Conservation (phyloP, 1,284 basidiomycete species). For the Cutaneotrichosporon spelunceum region DNA sequence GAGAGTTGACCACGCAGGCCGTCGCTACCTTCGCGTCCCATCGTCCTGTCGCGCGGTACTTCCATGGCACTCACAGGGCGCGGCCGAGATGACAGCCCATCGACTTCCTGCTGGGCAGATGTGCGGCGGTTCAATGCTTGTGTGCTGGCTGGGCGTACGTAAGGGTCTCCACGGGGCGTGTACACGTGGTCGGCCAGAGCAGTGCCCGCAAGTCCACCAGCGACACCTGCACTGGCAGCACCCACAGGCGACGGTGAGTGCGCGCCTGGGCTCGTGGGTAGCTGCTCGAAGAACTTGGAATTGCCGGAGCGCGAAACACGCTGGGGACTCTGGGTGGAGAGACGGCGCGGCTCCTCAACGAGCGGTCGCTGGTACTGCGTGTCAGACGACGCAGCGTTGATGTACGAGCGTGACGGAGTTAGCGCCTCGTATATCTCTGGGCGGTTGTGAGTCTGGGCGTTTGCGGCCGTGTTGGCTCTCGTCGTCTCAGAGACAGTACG, state of each 20-base stretch:
- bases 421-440: conserved; percentile 26
- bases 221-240: conserved; percentile 16
- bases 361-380: conserved; percentile 19
- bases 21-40: neutral
- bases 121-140: neutral
- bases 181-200: neutral
- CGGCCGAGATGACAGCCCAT: neutral
- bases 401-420: conserved; percentile 48
- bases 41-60: neutral
- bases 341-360: conserved; percentile 4
- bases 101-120: neutral
- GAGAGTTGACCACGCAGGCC: conserved; percentile 1
- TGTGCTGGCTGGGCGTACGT: conserved; percentile 1
- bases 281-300: conserved; percentile 13
- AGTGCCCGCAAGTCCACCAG: neutral
- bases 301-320: conserved; percentile 6
- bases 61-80: conserved; percentile 1
- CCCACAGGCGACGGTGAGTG: conserved; percentile 3
- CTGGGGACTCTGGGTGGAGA: neutral
- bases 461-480: conserved; percentile 4
- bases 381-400: conserved; percentile 24
- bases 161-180: conserved; percentile 1
- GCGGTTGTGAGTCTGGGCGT: neutral
- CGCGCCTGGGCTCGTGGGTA: neutral
- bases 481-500: neutral